Evolutionary conservation across 352 stramenopile species (phyloP).

Genomic region (Globisporangium alternatum): DNA sequence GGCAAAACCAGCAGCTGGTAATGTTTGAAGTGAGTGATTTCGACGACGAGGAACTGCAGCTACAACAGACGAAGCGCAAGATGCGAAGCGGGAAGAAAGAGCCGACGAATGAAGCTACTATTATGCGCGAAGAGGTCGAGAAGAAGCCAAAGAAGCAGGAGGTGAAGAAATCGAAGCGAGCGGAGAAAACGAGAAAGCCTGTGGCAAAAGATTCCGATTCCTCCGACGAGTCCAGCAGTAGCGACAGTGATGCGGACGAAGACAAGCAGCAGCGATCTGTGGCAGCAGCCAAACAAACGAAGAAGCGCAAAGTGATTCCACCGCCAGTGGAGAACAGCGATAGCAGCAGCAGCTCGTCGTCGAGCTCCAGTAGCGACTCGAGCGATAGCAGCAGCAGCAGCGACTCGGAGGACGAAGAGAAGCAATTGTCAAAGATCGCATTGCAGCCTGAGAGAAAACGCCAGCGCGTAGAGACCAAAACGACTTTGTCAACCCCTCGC

Average conservation of each 20-base stretch:
- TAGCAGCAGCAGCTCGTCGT: slow-evolving; percentile 14
- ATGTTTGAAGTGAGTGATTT: not conserved
- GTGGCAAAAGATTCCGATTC: slow-evolving; percentile 8
- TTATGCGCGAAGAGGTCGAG: not conserved
- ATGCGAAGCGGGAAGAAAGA: not conserved
- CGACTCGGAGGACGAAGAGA: slow-evolving; percentile 17
- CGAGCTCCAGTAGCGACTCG: slow-evolving; percentile 17
- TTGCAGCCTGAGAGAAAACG: slow-evolving; percentile 17
- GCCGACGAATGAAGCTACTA: not conserved
- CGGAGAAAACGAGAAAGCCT: slow-evolving; percentile 7
- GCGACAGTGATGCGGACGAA: slow-evolving; percentile 1
- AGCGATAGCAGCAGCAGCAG: slow-evolving; percentile 24
- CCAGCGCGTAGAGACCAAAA: slow-evolving; percentile 11
- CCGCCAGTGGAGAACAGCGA: not conserved
- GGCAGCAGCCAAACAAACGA: not conserved
- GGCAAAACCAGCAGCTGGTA: not conserved
- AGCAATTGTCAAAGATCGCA: slow-evolving; percentile 1
- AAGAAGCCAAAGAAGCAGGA: slow-evolving; percentile 15
- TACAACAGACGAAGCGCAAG: slow-evolving; percentile 1
- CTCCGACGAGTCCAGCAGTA: slow-evolving; percentile 3
- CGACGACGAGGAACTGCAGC: not conserved
- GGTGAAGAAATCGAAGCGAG: slow-evolving; percentile 7
- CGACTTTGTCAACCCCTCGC: not conserved
- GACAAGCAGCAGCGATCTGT: not conserved
- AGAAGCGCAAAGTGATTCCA: slow-evolving; percentile 11